Evolutionary conservation across 192 early-diverging fungal genomes (phyloP), one percentile per base, ranked within the genome.

Genomic region (Polychytrium aggregatum): DNA sequence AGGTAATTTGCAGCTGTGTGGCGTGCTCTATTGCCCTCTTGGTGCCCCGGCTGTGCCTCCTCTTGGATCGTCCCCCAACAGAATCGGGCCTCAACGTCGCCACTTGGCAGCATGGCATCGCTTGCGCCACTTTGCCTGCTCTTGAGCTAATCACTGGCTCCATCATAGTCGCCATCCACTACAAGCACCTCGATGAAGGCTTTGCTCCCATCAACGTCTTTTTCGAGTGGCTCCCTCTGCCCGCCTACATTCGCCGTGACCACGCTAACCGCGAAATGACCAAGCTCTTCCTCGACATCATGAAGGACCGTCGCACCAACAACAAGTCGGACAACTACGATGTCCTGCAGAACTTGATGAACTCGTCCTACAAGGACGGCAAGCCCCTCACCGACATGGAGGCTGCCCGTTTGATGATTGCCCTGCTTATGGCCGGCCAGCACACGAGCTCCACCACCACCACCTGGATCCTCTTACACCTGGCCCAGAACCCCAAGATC

Each of bases 391-490:
- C 87, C 24, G 87, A 96, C 60, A 65, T 78, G 33, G 86, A 89
- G 44, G 71, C 88, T 48, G 85, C 90, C 21, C 86, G 90, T 76
- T 83, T 98, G 78, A 85, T 95, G 84, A 98, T 98, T 75, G 95
- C 95, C 18, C 59, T 88, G 38, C 72, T 98, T 40, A 88, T 98
- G 82, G 95, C 86, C 29, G 95, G 95, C n/a, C 92, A 96, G 64
- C 95, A 98, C 67, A 96, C 95, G 4, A 79, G 74, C 17, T 85
- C 90, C 16, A 90, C 95, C 35, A 94, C 95, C 18, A 72, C 81
- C 9, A 82, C 88, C 30, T 98, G 95, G 95, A 78, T 90, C 8
- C 56, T 94, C 13, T 75, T 93, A 48, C 81, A 88, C 64, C 61
- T 98, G 45, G 90, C 95, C 25, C 63, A 70, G 18, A 69, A 78